Percentiles rank a stretch among this genome's conserved stretches.
Conservation (phyloP, 768 basidiomycete genomes). For the Agaricus bisporus region DNA sequence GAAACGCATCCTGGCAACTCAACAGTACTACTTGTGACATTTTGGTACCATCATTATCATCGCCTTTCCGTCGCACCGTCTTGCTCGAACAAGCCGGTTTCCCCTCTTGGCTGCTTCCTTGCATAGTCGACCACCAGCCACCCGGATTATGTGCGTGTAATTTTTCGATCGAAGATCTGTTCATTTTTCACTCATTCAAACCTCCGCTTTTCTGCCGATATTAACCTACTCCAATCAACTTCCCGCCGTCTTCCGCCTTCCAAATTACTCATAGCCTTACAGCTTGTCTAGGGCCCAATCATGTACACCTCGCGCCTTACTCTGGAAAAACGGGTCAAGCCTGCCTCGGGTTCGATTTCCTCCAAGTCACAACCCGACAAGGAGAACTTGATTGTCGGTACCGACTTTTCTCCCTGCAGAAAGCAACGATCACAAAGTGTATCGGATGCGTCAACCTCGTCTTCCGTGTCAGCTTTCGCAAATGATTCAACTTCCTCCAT, state of each 20-base stretch:
- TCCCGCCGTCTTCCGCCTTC: not conserved
- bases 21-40: no score
- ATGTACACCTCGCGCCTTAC: conserved; percentile 42
- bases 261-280: not conserved
- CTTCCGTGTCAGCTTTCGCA: conserved; percentile 52
- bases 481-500: conserved; percentile 49
- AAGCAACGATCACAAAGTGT: conserved; percentile 37
- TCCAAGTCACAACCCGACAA: conserved; percentile 20
- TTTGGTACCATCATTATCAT: no score
- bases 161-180: not conserved
- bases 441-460: conserved; percentile 52
- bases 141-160: not conserved
- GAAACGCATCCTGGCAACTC: no score
- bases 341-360: conserved; percentile 26
- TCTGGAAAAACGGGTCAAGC: conserved; percentile 40
- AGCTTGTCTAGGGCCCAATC: not conserved
- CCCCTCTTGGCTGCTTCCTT: no score
- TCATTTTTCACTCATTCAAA: not conserved
- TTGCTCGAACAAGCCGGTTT: no score
- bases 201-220: not conserved
- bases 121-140: not conserved
- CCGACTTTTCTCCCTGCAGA: conserved; percentile 26
- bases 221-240: conserved; percentile 1
- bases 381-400: conserved; percentile 24
- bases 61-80: no score